Conservation (phyloP, 208 protist species). For the Kentomonas sorsogonicus region DNA sequence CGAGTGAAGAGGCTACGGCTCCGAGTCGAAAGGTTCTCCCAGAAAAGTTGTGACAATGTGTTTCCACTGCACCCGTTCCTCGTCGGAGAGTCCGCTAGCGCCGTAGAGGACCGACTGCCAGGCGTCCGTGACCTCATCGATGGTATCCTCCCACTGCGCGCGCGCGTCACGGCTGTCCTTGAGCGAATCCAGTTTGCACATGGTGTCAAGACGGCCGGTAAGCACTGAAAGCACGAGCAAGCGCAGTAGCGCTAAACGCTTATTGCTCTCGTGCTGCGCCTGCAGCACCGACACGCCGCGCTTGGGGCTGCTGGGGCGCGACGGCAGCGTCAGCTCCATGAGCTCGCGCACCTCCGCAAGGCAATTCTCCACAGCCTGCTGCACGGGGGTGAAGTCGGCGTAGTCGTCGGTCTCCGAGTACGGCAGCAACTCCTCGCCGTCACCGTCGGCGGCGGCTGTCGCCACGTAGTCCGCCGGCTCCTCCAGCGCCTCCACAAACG, state of each 20-base stretch:
- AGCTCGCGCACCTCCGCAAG: slow-evolving; percentile 28
- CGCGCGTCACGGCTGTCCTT: slow-evolving; percentile 24
- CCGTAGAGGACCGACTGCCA: slow-evolving; percentile 56
- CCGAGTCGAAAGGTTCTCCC: slow-evolving; percentile 47
- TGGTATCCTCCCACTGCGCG: slow-evolving; percentile 40
- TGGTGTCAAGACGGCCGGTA: slow-evolving; percentile 31
- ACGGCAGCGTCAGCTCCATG: slow-evolving; percentile 17
- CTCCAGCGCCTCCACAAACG: slow-evolving; percentile 38
- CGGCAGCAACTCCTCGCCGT: slow-evolving; percentile 24
- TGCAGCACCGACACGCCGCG: not conserved
- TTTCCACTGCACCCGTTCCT: slow-evolving; percentile 51
- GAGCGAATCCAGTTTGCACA: slow-evolving; percentile 27
- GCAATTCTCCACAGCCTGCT: slow-evolving; percentile 49
- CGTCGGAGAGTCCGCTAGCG: slow-evolving; percentile 27
- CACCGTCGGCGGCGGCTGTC: slow-evolving; percentile 11
- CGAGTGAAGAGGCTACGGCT: slow-evolving; percentile 10
- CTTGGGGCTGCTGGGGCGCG: not conserved
- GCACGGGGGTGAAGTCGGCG: slow-evolving; percentile 57
- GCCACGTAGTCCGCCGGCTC: slow-evolving; percentile 46
- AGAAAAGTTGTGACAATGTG: slow-evolving; percentile 38
- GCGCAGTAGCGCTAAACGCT: slow-evolving; percentile 46
- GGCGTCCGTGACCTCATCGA: slow-evolving; percentile 34
- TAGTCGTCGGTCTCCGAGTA: slow-evolving; percentile 78
- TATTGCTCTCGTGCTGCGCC: not conserved
- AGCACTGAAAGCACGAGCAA: slow-evolving; percentile 67